phyloP scores from a whole-genome alignment of 2,329 filamentous ascomycete genomes.

The Alternaria triticimaculans region DNA sequence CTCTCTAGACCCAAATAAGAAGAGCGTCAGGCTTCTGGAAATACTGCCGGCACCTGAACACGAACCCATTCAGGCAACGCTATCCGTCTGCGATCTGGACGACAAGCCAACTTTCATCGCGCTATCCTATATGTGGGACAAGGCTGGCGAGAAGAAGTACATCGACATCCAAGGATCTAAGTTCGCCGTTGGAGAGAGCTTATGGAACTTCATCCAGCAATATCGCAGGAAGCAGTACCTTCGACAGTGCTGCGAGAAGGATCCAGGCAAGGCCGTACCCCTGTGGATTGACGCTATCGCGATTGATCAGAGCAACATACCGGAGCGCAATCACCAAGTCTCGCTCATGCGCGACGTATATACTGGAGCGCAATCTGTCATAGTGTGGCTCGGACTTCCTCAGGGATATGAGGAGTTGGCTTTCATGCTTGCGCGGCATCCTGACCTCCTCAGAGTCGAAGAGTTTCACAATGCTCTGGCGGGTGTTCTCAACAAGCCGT shows the following conservation, averaged over 20 bases:
- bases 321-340: conserved; percentile 19
- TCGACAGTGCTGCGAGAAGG: conserved; percentile 3
- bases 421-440: conserved; percentile 14
- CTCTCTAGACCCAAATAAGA: conserved; percentile 7
- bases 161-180: conserved; percentile 12
- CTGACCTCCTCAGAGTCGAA: conserved; percentile 8
- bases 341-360: conserved; percentile 20
- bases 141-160: conserved; percentile 4
- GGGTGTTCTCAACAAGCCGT: conserved; percentile 13
- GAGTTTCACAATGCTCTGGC: conserved; percentile 11
- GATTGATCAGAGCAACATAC: conserved; percentile 18
- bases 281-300: conserved; percentile 24
- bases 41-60: conserved; percentile 8
- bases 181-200: conserved; percentile 12
- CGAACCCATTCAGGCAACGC: conserved; percentile 3
- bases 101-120: conserved; percentile 17
- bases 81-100: conserved; percentile 13
- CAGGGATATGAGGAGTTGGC: conserved; percentile 13
- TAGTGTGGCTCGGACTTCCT: conserved; percentile 18
- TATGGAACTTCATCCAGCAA: conserved; percentile 22
- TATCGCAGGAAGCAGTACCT: conserved; percentile 14
- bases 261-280: not conserved
- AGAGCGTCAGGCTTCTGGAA: conserved; percentile 13
- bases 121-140: conserved; percentile 25
- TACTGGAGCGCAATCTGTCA: conserved; percentile 15